Base-by-base conservation (phyloP, 2,329 filamentous ascomycete genomes). In the Parasarocladium wereldwijsianum region DNA sequence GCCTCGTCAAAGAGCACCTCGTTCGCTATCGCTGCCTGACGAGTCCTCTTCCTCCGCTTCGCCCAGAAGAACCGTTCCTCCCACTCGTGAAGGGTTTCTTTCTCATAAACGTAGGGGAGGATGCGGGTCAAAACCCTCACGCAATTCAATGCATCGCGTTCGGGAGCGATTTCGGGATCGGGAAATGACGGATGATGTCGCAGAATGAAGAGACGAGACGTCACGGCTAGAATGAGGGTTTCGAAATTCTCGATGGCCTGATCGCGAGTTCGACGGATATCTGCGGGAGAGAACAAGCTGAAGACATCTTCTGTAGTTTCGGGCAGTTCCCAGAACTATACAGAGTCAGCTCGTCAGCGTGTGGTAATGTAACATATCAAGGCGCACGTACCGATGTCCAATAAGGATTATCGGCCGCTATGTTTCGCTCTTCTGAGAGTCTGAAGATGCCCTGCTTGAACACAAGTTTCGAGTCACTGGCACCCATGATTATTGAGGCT, bases 401-500 rank as follows among this genome's bases (percentile, higher is more conserved):
- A 60, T 93, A 94, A 12, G 74, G 66, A 59, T 94, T 84, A 55
- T 90, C 79, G 33, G 84, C 74, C 36, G 84, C 68, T 49, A 96
- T 94, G 51, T 81, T 68, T 41, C 76, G 75, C 52, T 93, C 80
- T 53, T 93, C 85, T n/a, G 85, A 90, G 35, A 98, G 73, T 50
- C 81, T 76, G 63, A 96, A 94, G 61, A 96, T 93, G 58, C 86
- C 87, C 59, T 93, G 83, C 60, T 94, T 96, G 70, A 98, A 96
- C 50, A 87, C 84, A 50, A 96, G 76, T 69, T 96, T 96, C 47
- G 87, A 96, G 62, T 96, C 87, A 58, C 87, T 94, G 51, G 87
- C 87, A 57, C 90, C 90, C 90, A 98, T 98, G 24, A 39, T 40
- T 46, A 43, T 35, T 38, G 41, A 36, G 41, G 39, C 13, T 6